Evolutionary conservation across 192 early-diverging fungal genomes (phyloP), one percentile per base, ranked within the genome.

Genomic region (Backusella parvicylindrica): DNA sequence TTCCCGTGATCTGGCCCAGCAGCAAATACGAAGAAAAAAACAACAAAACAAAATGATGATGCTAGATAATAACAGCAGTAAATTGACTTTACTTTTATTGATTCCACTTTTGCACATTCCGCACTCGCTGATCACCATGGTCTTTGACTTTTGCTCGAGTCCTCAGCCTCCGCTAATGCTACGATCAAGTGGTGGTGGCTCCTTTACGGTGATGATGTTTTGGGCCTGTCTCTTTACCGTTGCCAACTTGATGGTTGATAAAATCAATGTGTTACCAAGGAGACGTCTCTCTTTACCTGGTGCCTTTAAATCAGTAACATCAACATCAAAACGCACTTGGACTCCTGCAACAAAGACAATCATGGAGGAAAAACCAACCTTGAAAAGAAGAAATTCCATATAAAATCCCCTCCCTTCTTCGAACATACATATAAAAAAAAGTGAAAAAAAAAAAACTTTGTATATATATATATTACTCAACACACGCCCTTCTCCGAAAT

Each of bases 1-100:
- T 21, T 79, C 73, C 23, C 73, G 78, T 66, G 78, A 79, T 28
- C 37, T 79, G 35, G 78, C 78, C 6, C 64, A 56, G 3, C 63
- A 72, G 4, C 35, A 50, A 7, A 41, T 47, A 47, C 0, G 43
- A 47, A 18, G 18, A 47, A 47, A 47, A n/a, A n/a, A 23, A 26
- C 64, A 66, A 18, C 68, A 70, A 31, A 23, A 41, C 15, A 37
- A 47, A 30, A 4, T 60, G 11, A 26, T 28, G 8, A 60, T 28
- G 11, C n/a, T n/a, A n/a, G 18, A n/a, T 30, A 37, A 4, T 11
- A 37, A 37, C 13, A 35, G 63, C 13, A 64, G 18, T 64, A 30
- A 47, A 50, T 31, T 64, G 6, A 73, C 63, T 15, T 41, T 73
- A 21, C 60, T 73, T 32, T 40, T 73, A 31, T 23, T 73, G 16